Base-by-base conservation (phyloP, 2,329 filamentous ascomycete genomes). In the Pseudogymnoascus verrucosus region DNA sequence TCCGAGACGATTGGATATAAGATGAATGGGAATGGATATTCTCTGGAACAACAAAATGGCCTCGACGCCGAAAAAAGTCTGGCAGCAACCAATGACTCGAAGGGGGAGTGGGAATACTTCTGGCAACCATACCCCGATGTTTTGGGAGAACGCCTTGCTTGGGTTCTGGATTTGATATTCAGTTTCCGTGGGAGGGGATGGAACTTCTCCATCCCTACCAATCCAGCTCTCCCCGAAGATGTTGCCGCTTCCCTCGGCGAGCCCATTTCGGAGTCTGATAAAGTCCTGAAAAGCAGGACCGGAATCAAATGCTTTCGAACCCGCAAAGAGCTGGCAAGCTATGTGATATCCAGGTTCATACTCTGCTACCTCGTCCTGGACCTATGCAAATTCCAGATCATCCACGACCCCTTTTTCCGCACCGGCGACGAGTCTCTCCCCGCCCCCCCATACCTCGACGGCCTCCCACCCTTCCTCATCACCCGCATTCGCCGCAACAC, bases 331-430 rank as follows among this genome's bases (percentile, higher is more conserved):
- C 80, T 88, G 47, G 64, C 87, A 42, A 73, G 74, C 63, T 68
- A 71, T 14, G 79, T 79, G 26, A 65, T 86, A 10, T 64, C 74
- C 7, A 77, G 71, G 5, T 76, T 88, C n/a, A 63, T 84, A 1
- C 63, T 81, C 39, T 78, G 80, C 67, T 95, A 90, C 71, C 67
- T 95, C 11, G 65, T 83, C 6, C 77, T 96, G 7, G 93, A 97
- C 74, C 64, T 85, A 5, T 74, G 90, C 62, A 89, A 89, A 70
- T 81, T 86, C 1, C 66, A 85, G 66, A 87, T 91, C 78, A 86
- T 88, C 68, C 82, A 84, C 62, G 93, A 98, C 70, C 87, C 89
- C 0, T 96, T 93, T 77, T 96, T 93, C 75, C 71, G 86, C 64
- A 71, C 83, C 23, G 81, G 84, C 0, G 76, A 79, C 0, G 76